A percentile compares a stretch with the other conserved stretches of the same genome.
phyloP scores from a whole-genome alignment of 2,329 filamentous ascomycete species.

The Zarea fungicola region DNA sequence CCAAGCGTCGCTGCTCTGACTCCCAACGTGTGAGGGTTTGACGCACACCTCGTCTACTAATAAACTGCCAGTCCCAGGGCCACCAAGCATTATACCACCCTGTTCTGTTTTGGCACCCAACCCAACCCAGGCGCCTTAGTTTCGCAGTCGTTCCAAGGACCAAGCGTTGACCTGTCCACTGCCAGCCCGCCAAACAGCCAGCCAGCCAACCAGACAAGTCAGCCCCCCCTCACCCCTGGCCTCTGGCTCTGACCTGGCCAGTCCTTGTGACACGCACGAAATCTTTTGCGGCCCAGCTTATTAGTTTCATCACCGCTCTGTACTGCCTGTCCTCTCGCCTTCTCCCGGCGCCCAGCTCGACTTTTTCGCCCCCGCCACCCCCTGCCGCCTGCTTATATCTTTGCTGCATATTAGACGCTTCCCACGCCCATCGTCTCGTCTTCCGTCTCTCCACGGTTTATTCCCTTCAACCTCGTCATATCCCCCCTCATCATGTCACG shows the following conservation, averaged over 20 bases:
- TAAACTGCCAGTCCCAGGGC: not conserved
- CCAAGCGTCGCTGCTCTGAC: too few species aligned
- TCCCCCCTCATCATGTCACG: conserved; percentile 32
- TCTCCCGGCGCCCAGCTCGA: not conserved
- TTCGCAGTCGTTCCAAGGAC: not conserved
- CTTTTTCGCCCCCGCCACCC: conserved; percentile 1
- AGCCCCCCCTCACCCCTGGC: not conserved
- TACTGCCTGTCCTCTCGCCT: conserved; percentile 1
- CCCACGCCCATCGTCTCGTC: not conserved
- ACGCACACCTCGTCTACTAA: not conserved
- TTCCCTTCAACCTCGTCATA: not conserved
- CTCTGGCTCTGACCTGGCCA: not conserved
- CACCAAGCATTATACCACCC: conserved; percentile 1
- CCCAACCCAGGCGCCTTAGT: conserved; percentile 6
- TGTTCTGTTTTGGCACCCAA: conserved; percentile 7
- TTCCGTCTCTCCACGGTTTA: not conserved
- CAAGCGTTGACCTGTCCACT: not conserved
- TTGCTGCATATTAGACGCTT: conserved; percentile 6
- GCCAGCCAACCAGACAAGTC: not conserved
- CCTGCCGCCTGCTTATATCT: conserved; percentile 2
- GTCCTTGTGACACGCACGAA: conserved; percentile 4
- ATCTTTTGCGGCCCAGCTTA: not conserved
- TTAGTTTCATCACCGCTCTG: conserved; percentile 2
- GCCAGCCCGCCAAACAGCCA: not conserved
- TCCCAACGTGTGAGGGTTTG: too few species aligned